phyloP scores from a whole-genome alignment of 768 basidiomycete species.

The Clitopilus passeckerianus region DNA sequence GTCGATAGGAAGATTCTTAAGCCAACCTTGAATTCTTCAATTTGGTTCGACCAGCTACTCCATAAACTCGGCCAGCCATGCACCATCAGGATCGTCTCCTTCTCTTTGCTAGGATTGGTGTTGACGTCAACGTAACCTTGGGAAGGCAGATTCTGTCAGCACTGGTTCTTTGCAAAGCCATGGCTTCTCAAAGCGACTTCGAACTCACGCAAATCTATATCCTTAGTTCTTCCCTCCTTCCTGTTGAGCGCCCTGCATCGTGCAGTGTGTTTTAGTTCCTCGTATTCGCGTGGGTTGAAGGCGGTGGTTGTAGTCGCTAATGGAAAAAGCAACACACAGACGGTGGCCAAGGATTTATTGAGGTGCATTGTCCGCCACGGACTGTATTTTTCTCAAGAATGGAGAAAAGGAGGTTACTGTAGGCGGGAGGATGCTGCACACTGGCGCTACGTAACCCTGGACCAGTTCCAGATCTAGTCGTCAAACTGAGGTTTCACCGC shows the following conservation, averaged over 20 bases:
- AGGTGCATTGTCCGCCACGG: too few species aligned
- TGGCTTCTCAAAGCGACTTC: neutral
- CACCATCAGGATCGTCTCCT: conserved; percentile 56
- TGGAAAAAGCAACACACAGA: too few species aligned
- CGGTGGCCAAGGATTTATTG: too few species aligned
- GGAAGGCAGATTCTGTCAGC: neutral
- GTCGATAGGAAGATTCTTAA: neutral
- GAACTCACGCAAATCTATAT: neutral
- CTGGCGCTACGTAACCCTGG: too few species aligned
- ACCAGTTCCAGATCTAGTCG: too few species aligned
- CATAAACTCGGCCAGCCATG: conserved; percentile 81
- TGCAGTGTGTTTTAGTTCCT: neutral
- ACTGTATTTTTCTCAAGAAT: too few species aligned
- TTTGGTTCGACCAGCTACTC: conserved; percentile 72
- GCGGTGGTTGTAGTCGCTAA: neutral
- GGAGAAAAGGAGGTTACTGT: too few species aligned
- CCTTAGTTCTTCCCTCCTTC: neutral
- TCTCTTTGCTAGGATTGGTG: conserved; percentile 27
- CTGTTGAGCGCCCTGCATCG: neutral
- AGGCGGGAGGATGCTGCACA: too few species aligned
- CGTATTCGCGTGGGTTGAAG: neutral
- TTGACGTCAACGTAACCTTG: conserved; percentile 68
- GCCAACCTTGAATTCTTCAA: conserved; percentile 55
- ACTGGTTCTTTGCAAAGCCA: too few species aligned
- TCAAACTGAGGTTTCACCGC: too few species aligned